Base-by-base conservation (phyloP, 164 flowering plant genomes). In the Liriodendron chinense region DNA sequence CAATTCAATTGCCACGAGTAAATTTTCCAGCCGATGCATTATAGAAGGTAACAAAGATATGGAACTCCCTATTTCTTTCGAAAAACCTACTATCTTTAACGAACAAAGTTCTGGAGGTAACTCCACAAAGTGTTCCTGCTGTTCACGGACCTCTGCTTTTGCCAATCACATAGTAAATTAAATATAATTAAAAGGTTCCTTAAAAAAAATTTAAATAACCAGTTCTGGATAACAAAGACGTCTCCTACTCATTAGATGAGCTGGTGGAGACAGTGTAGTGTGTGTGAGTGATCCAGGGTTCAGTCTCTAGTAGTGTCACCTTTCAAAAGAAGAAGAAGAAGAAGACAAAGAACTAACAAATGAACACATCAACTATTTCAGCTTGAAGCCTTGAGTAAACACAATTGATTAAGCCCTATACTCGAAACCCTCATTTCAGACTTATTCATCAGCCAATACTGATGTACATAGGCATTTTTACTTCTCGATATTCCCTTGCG, bases 51-150 rank as follows among this genome's bases (percentile, higher is more conserved):
- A 77, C 79, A 96, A 78, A 70, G 98, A 96, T 48, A 94, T 48
- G 66, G 99, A 88, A 80, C 98, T 94, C 70, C 96, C 99, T 65
- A 96, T 87, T n/a, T 91, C 98, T 81, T 92, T 96, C 1, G 97
- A 86, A 70, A 96, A 96, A 24, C 91, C 94, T 56, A 89, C 69
- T 74, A 96, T 85, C 84, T 94, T 96, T 83, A 96, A 78, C 72
- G 86, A 80, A 82, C 97, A 96, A 75, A 93, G 86, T 85, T 96
- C 98, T 14, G 98, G 96, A 78, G 96, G 94, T 70, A 96, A 72
- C 80, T 89, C 92, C 65, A 90, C 83, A 72, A 91, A 94, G 85
- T 89, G 87, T 83, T 96, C 99, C 72, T 85, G 88, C 57, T 85
- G 77, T 73, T 88, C 89, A 65, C 78, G 86, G 68, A 86, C 22